These are phyloP conservation scores for Leavenworthia alabamica DNA, from an alignment of 345 rosid genomes.

Conservation along the genomic window DNA sequence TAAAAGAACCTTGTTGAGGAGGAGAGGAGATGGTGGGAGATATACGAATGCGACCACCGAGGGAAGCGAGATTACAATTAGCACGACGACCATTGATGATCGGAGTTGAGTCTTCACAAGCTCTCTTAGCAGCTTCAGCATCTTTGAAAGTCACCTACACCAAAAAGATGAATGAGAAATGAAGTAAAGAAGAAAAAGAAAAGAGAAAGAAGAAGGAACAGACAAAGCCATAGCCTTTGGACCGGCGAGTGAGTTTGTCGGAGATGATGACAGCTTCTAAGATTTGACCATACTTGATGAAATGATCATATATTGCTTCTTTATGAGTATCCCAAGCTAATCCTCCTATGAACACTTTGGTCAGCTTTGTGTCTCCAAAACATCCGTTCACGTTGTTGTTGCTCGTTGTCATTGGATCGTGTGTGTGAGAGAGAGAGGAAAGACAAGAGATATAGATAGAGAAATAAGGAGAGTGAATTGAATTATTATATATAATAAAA, in stretches of 20 bases:
- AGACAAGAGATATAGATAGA: not conserved
- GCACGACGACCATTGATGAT: slow-evolving; percentile 90
- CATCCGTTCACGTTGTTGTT: slow-evolving; percentile 43
- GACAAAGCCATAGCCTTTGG: slow-evolving; percentile 99
- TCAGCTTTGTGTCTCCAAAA: slow-evolving; percentile 86
- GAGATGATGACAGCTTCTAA: slow-evolving; percentile 92
- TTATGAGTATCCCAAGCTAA: slow-evolving; percentile 94
- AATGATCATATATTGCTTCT: slow-evolving; percentile 78
- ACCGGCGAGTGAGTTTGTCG: slow-evolving; percentile 83
- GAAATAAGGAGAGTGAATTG: slow-evolving; percentile 22
- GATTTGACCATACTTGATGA: slow-evolving; percentile 85
- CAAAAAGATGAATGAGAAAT: not conserved
- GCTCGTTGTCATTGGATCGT: slow-evolving; percentile 37
- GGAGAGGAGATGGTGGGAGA: slow-evolving; percentile 43
- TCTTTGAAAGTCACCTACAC: slow-evolving; percentile 89
- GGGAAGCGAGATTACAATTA: slow-evolving; percentile 91
- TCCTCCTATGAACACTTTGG: slow-evolving; percentile 96
- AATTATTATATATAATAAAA: not conserved
- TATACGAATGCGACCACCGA: slow-evolving; percentile 79
- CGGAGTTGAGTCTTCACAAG: slow-evolving; percentile 82
- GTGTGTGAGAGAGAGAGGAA: not conserved
- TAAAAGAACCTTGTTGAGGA: slow-evolving; percentile 53
- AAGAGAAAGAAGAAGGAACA: slow-evolving; percentile 7
- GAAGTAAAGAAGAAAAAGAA: not conserved
- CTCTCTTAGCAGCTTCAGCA: slow-evolving; percentile 72